Conservation (phyloP, 2,329 filamentous ascomycete species). For the Rhinocladiella mackenziei region DNA sequence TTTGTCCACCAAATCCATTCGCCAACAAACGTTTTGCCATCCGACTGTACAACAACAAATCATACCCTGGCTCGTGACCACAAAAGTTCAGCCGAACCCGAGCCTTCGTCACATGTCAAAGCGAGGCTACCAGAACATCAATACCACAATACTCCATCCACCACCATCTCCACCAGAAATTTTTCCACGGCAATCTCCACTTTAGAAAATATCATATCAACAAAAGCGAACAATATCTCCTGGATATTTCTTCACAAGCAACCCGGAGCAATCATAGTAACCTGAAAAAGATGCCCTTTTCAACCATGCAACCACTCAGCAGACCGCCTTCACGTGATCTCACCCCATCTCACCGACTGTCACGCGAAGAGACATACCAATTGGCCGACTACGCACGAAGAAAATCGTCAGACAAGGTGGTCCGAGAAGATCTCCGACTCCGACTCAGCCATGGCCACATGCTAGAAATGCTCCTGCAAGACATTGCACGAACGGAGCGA, state of each 20-base stretch:
- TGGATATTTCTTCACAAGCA: background rate
- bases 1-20: no score
- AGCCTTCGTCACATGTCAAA: no score
- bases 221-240: background rate
- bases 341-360: slow-evolving; percentile 17
- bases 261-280: background rate
- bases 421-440: slow-evolving; percentile 26
- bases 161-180: no score
- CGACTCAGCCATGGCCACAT: slow-evolving; percentile 28
- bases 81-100: background rate
- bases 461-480: slow-evolving; percentile 25
- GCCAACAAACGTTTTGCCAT: background rate
- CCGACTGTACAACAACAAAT: background rate
- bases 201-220: no score
- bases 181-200: no score
- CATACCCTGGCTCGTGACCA: background rate
- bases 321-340: slow-evolving; percentile 25
- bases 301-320: slow-evolving; percentile 21
- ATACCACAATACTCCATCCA: no score
- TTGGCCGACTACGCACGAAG: slow-evolving; percentile 26
- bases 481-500: slow-evolving; percentile 27
- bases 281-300: slow-evolving; percentile 20
- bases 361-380: slow-evolving; percentile 28
- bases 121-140: no score
- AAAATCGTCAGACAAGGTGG: slow-evolving; percentile 23